Base-by-base conservation (phyloP, 331 rosid species). In the Pyracantha coccinea region DNA sequence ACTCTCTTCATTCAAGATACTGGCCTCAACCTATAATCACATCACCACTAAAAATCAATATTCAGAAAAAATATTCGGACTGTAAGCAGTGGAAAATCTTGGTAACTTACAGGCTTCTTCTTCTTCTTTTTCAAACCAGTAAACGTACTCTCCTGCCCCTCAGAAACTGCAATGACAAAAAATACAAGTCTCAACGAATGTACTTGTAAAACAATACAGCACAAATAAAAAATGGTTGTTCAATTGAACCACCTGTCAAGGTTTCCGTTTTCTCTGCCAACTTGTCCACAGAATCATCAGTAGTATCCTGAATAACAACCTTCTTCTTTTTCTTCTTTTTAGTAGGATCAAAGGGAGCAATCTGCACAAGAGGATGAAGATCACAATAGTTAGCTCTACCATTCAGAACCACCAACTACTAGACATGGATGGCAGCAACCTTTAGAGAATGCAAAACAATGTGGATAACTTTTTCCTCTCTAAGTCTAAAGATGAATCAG, bases 61-160 rank as follows among this genome's bases (percentile, higher is more conserved):
- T 10, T 41, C 12, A 19, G 9, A 4, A 28, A 15, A 33, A 41
- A 20, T 4, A 20, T 25, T 12, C 8, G 3, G 66, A 13, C 14
- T 17, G 4, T 59, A 38, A 38, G 23, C 47, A 12, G 3, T 41
- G 47, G 54, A 67, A 29, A 79, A 35, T 19, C 8, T 71, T 4
- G 55, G 59, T 41, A 25, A 82, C 97, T 74, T 79, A 93, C 98
- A 21, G 81, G 90, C 85, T 90, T 93, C 86, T 90, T 93, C 85
- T 91, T 91, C 88, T 93, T 93, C 89, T 93, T 93, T 75, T 93
- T 90, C 72, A 84, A 77, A 59, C 98, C 98, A 85, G 89, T 21
- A 80, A 93, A 93, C 4, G 91, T 15, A 79, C 89, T 79, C 58
- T 90, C 98, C 58, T 74, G 63, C 44, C 93, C 96, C 2, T 93